Conservation (phyloP, 768 basidiomycete genomes). For the Rhodotorula diobovata region DNA sequence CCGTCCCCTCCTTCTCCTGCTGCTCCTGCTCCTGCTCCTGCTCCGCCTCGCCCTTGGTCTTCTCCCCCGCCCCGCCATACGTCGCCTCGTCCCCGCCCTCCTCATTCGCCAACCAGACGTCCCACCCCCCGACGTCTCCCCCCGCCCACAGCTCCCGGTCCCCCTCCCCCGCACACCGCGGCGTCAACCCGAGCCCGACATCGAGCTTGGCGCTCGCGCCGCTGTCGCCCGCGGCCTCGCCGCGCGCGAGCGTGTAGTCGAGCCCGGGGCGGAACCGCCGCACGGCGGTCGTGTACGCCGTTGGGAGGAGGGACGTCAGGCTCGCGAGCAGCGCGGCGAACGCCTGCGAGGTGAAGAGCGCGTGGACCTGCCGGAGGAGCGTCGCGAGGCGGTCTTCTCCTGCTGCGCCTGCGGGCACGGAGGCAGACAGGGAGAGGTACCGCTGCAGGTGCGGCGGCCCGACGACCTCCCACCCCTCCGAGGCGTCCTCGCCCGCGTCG, state of each 20-base stretch:
- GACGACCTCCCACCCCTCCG: slow-evolving; percentile 61
- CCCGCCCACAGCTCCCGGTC: slow-evolving; percentile 59
- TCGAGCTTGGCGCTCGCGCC: slow-evolving; percentile 74
- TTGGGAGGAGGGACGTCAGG: slow-evolving; percentile 32
- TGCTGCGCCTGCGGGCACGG: neutral
- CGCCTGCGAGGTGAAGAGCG: slow-evolving; percentile 36
- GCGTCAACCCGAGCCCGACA: slow-evolving; percentile 71
- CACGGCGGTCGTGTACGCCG: slow-evolving; percentile 49
- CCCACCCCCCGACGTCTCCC: slow-evolving; percentile 89
- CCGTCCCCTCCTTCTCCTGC: slow-evolving; percentile 44
- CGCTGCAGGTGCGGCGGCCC: slow-evolving; percentile 95
- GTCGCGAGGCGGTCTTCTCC: slow-evolving; percentile 13
- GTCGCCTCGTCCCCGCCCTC: slow-evolving; percentile 93
- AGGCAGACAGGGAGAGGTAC: slow-evolving; percentile 62
- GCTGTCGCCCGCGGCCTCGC: slow-evolving; percentile 53
- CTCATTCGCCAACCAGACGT: slow-evolving; percentile 94
- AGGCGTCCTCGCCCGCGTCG: slow-evolving; percentile 55
- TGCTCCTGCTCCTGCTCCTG: slow-evolving; percentile 36
- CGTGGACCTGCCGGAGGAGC: slow-evolving; percentile 17
- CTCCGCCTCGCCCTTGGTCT: slow-evolving; percentile 17
- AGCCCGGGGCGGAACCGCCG: slow-evolving; percentile 84
- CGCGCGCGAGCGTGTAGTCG: slow-evolving; percentile 90
- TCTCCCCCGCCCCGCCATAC: slow-evolving; percentile 57
- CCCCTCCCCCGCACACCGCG: slow-evolving; percentile 48
- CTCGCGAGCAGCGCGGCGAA: slow-evolving; percentile 37